These are phyloP conservation scores for Alnus rubra DNA, from an alignment of 306 rosid genomes.

Conservation along the genomic window DNA sequence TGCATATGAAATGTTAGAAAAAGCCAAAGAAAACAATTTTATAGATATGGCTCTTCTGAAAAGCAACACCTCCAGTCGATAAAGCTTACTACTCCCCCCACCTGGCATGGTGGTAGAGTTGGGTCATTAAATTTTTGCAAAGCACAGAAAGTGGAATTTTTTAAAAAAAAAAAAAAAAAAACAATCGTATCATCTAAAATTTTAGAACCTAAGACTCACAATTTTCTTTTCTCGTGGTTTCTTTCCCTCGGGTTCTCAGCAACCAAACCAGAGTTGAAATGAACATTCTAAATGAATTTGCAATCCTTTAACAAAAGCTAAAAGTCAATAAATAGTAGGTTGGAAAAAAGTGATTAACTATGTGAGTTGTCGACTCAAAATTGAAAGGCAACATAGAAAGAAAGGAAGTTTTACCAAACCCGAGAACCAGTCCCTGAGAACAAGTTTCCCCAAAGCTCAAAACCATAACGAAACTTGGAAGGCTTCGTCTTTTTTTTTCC, in stretches of 20 bases:
- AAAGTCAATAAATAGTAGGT: background rate
- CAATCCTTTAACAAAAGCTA: slow-evolving; percentile 21
- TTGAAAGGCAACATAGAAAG: slow-evolving; percentile 7
- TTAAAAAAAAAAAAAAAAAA: background rate
- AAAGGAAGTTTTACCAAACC: background rate
- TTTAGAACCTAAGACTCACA: background rate
- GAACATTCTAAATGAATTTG: slow-evolving; percentile 1
- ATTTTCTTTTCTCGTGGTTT: background rate
- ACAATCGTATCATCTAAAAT: background rate
- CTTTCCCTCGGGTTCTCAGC: slow-evolving; percentile 7
- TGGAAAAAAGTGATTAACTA: slow-evolving; percentile 18
- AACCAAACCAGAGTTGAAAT: slow-evolving; percentile 21
- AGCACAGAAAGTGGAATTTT: background rate
- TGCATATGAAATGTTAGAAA: background rate
- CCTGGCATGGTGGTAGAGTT: background rate
- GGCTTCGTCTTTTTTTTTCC: slow-evolving; percentile 3
- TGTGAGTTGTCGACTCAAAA: slow-evolving; percentile 10
- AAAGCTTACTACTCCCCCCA: background rate
- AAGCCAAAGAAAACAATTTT: background rate
- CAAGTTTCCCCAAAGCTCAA: background rate
- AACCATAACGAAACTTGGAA: slow-evolving; percentile 11
- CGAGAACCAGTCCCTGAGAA: background rate
- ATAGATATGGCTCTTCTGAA: background rate
- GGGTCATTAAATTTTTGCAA: background rate
- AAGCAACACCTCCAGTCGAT: background rate